Percentiles rank a stretch among this genome's conserved stretches.
phyloP scores from a whole-genome alignment of 2,329 filamentous ascomycete genomes.

The Colletotrichum simmondsii region DNA sequence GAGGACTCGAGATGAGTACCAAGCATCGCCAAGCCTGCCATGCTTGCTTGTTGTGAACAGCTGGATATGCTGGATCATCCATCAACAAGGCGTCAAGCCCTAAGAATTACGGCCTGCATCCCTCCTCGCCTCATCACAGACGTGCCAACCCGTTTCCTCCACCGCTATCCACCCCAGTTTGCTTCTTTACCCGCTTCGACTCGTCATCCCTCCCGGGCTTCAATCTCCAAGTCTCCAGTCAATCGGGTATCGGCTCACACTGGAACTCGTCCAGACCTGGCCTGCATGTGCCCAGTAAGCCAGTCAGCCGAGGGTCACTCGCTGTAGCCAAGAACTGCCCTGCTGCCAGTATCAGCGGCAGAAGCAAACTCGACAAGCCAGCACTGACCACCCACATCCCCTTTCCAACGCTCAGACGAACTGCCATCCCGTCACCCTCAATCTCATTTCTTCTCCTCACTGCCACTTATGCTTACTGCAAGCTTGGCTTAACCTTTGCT shows the following conservation, averaged over 20 bases:
- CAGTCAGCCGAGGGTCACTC: background rate
- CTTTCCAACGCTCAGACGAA: constrained; percentile 12
- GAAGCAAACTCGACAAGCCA: background rate
- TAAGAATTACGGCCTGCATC: background rate
- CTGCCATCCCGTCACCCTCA: background rate
- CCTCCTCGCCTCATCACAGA: background rate
- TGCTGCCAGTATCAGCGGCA: background rate
- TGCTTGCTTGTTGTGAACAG: background rate
- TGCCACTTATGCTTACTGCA: constrained; percentile 2
- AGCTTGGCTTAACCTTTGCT: background rate
- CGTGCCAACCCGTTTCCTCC: constrained; percentile 5
- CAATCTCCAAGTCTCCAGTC: constrained; percentile 20
- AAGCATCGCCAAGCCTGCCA: constrained; percentile 21
- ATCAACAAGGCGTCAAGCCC: background rate
- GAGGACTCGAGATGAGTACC: background rate
- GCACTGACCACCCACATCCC: constrained; percentile 11
- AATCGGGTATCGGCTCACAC: constrained; percentile 16
- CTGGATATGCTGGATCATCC: background rate
- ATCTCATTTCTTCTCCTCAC: background rate
- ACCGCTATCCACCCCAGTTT: background rate
- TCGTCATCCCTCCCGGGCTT: constrained; percentile 5
- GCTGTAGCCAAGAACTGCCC: constrained; percentile 14
- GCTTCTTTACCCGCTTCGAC: constrained; percentile 19
- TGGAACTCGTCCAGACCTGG: background rate
- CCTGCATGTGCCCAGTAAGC: background rate